These are phyloP conservation scores for Tetraselmis chui DNA, from an alignment of 139 green algal genomes.

Conservation along the genomic window DNA sequence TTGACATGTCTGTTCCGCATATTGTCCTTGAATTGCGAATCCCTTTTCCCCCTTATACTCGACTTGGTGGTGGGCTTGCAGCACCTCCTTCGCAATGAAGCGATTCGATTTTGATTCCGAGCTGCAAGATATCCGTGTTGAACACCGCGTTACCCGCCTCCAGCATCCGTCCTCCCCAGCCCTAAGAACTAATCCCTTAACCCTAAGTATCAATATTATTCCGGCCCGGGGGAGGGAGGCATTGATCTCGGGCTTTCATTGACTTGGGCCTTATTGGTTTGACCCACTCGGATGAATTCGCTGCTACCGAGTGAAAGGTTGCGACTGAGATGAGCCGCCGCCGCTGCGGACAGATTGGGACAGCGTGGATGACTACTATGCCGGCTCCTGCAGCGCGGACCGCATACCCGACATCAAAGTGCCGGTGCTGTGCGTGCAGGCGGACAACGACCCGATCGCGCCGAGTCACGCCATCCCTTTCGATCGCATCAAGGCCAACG, in stretches of 20 bases:
- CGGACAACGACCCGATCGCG: not conserved
- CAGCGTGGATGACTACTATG: slow-evolving; percentile 83
- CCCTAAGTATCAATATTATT: slow-evolving; percentile 10
- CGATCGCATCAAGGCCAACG: not conserved
- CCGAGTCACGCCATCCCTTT: not conserved
- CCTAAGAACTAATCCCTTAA: not conserved
- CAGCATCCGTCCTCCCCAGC: no score
- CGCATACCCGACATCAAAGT: not conserved
- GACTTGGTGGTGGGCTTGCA: no score
- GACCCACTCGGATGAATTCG: not conserved
- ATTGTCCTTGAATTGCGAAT: no score
- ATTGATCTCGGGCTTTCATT: not conserved
- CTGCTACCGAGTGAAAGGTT: no score
- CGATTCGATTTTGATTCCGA: no score
- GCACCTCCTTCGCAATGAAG: no score
- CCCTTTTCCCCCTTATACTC: no score
- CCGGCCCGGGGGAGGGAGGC: not conserved
- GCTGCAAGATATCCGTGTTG: no score
- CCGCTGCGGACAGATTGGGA: slow-evolving; percentile 54
- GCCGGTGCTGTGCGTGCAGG: not conserved
- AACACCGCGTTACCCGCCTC: no score
- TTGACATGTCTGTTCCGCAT: no score
- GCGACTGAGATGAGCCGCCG: no score
- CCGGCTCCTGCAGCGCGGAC: slow-evolving; percentile 10
- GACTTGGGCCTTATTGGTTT: slow-evolving; percentile 9